A percentile compares a stretch with the other conserved stretches of the same genome.
Evolutionary conservation across 305 asterid genomes (phyloP).

Genomic region (Fraxinus albicans): DNA sequence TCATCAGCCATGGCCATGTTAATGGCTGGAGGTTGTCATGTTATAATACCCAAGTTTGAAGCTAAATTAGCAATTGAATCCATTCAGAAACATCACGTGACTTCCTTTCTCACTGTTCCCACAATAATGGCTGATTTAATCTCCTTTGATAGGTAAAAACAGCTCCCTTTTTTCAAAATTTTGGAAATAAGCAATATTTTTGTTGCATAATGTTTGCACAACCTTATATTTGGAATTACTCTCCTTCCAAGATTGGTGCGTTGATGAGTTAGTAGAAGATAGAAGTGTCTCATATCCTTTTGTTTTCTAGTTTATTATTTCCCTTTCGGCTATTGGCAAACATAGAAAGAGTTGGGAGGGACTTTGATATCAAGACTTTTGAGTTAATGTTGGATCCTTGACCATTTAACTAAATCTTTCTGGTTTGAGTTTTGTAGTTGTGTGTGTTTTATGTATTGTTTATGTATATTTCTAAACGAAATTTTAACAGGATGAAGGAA

Average conservation of each 20-base stretch:
- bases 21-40: constrained; percentile 89
- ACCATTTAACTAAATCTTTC: neutral
- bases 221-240: neutral
- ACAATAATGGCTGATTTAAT: constrained; percentile 89
- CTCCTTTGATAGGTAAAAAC: constrained; percentile 45
- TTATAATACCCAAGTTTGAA: constrained; percentile 74
- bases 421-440: neutral
- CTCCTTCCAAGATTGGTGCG: neutral
- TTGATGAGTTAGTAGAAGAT: neutral
- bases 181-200: neutral
- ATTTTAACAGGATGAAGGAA: constrained; percentile 38
- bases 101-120: constrained; percentile 82
- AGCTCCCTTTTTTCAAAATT: neutral
- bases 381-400: neutral
- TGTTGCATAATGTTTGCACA: neutral
- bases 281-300: neutral
- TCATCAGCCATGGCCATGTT: constrained; percentile 88
- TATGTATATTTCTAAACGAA: neutral
- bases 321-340: neutral
- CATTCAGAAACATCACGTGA: constrained; percentile 58
- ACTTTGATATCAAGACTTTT: neutral
- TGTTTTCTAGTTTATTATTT: neutral
- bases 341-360: neutral
- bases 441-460: neutral
- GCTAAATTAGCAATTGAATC: constrained; percentile 58